A percentile compares a stretch with the other conserved stretches of the same genome.
Conservation (phyloP, 805 yeast genomes). For the Schwanniomyces pseudopolymorphus region DNA sequence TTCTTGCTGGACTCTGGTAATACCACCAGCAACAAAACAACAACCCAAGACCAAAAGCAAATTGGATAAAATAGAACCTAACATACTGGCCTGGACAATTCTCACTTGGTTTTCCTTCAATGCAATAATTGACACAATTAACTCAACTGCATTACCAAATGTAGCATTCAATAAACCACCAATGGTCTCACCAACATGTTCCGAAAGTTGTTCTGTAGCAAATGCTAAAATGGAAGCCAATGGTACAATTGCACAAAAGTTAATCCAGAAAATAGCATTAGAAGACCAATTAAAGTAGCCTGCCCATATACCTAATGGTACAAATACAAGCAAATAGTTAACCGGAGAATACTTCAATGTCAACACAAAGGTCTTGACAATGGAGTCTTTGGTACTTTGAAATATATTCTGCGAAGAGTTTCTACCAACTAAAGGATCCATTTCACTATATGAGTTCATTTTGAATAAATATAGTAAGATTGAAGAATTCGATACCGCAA, state of each 20-base stretch:
- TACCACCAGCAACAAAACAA: constrained; percentile 91
- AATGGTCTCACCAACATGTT: constrained; percentile 83
- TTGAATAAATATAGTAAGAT: background rate
- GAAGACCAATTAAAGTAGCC: constrained; percentile 57
- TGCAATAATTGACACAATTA: constrained; percentile 92
- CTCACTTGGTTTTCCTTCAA: constrained; percentile 81
- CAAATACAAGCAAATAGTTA: constrained; percentile 74
- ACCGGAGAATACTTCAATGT: constrained; percentile 62
- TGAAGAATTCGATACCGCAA: background rate
- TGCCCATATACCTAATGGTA: constrained; percentile 85
- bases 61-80: constrained; percentile 90
- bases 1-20: constrained; percentile 77
- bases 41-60: constrained; percentile 90
- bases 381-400: constrained; percentile 3
- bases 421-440: constrained; percentile 9
- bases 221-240: constrained; percentile 86
- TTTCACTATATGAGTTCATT: constrained; percentile 12
- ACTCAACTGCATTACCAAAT: constrained; percentile 96
- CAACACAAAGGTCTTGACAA: constrained; percentile 16
- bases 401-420: background rate
- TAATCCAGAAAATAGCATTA: constrained; percentile 63
- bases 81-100: constrained; percentile 96
- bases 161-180: constrained; percentile 97
- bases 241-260: constrained; percentile 89
- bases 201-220: constrained; percentile 91